Conservation (phyloP, 345 rosid genomes). For the Lepidium aucheri region DNA sequence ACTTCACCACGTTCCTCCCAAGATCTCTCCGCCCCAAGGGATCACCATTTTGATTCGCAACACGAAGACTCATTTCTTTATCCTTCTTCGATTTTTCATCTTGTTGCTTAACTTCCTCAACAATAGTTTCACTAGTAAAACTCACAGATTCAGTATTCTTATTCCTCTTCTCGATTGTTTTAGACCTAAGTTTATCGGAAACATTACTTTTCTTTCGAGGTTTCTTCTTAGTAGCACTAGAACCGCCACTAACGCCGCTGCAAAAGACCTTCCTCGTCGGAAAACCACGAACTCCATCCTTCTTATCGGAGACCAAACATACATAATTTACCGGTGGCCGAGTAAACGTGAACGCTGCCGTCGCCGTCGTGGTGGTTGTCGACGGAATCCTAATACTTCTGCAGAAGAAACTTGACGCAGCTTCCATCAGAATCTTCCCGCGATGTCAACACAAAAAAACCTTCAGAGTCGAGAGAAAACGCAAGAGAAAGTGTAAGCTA, state of each 20-base stretch:
- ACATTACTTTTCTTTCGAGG: slow-evolving; percentile 26
- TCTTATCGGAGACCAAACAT: slow-evolving; percentile 21
- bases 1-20: slow-evolving; percentile 66
- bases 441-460: neutral
- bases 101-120: slow-evolving; percentile 4
- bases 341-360: slow-evolving; percentile 26
- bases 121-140: slow-evolving; percentile 7
- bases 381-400: slow-evolving; percentile 39
- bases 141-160: neutral
- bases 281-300: slow-evolving; percentile 9
- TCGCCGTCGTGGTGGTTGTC: slow-evolving; percentile 23
- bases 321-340: slow-evolving; percentile 30
- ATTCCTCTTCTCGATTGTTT: slow-evolving; percentile 1
- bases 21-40: slow-evolving; percentile 74
- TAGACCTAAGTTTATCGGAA: slow-evolving; percentile 15
- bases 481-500: neutral
- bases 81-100: slow-evolving; percentile 10
- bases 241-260: slow-evolving; percentile 21
- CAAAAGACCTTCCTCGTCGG: slow-evolving; percentile 19
- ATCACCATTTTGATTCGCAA: slow-evolving; percentile 68
- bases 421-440: slow-evolving; percentile 31
- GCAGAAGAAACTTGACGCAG: slow-evolving; percentile 37
- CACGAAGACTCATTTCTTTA: slow-evolving; percentile 21
- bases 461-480: neutral
- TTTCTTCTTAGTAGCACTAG: slow-evolving; percentile 35